Conservation (phyloP, 345 rosid genomes). For the Schrenkiella parvula region DNA sequence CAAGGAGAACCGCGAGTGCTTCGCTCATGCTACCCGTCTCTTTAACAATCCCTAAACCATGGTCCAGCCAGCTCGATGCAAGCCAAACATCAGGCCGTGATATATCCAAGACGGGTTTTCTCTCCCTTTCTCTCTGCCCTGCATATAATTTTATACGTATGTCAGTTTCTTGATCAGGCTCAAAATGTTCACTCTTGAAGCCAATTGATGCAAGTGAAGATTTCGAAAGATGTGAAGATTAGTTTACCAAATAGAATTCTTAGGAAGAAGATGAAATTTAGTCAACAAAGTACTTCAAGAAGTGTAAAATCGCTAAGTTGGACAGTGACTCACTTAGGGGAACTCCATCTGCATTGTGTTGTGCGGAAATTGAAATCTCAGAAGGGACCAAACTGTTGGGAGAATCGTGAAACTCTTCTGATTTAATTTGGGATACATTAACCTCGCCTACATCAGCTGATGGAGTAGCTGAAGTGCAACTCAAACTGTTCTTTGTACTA, state of each 20-base stretch:
- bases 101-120: conserved; percentile 24
- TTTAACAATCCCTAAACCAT: conserved; percentile 40
- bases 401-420: conserved; percentile 57
- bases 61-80: conserved; percentile 76
- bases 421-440: conserved; percentile 39
- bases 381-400: conserved; percentile 61
- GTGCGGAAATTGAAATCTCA: conserved; percentile 56
- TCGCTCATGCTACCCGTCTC: conserved; percentile 49
- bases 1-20: conserved; percentile 57
- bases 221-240: not conserved
- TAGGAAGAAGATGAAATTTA: not conserved
- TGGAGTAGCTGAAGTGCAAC: conserved; percentile 56
- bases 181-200: not conserved
- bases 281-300: not conserved
- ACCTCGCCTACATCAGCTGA: not conserved
- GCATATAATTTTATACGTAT: not conserved
- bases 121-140: conserved; percentile 15
- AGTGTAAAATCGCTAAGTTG: not conserved
- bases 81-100: conserved; percentile 57
- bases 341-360: conserved; percentile 54
- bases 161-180: not conserved
- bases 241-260: not conserved
- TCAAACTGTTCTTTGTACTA: conserved; percentile 57
- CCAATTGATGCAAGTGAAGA: not conserved
- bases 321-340: conserved; percentile 50